These are phyloP conservation scores for Nemania bipapillata DNA, from an alignment of 2,329 filamentous ascomycete genomes.

Conservation along the genomic window DNA sequence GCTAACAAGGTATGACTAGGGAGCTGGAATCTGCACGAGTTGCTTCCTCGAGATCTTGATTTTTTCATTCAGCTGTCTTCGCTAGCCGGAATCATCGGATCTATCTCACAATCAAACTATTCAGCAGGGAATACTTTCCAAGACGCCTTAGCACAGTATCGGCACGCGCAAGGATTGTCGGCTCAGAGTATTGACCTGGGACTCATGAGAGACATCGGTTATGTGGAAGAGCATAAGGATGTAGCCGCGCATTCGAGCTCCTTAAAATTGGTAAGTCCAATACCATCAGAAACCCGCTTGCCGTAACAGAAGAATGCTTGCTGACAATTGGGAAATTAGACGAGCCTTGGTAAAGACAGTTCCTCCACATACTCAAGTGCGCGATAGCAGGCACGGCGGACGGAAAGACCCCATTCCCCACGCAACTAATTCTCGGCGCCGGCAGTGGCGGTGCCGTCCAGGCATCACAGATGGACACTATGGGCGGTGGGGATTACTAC, in stretches of 20 bases:
- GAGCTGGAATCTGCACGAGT: conserved; percentile 47
- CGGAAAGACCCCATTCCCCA: conserved; percentile 21
- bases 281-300: neutral
- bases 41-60: conserved; percentile 36
- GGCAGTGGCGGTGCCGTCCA: conserved; percentile 17
- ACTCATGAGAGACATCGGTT: conserved; percentile 44
- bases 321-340: conserved; percentile 14
- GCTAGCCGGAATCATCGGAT: conserved; percentile 42
- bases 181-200: conserved; percentile 53
- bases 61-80: conserved; percentile 50
- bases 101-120: conserved; percentile 51
- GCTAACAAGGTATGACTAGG: neutral
- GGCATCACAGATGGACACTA: neutral
- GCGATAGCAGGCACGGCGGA: conserved; percentile 13
- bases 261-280: conserved; percentile 14
- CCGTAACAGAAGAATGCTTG: neutral
- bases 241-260: conserved; percentile 15
- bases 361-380: conserved; percentile 21
- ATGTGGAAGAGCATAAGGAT: conserved; percentile 30
- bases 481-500: conserved; percentile 16
- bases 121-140: conserved; percentile 53
- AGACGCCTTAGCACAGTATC: conserved; percentile 49
- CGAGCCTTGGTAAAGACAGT: conserved; percentile 13
- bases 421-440: conserved; percentile 13
- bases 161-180: conserved; percentile 45